Conservation (phyloP, 257 asterid genomes). For the Capsicum chinense region DNA sequence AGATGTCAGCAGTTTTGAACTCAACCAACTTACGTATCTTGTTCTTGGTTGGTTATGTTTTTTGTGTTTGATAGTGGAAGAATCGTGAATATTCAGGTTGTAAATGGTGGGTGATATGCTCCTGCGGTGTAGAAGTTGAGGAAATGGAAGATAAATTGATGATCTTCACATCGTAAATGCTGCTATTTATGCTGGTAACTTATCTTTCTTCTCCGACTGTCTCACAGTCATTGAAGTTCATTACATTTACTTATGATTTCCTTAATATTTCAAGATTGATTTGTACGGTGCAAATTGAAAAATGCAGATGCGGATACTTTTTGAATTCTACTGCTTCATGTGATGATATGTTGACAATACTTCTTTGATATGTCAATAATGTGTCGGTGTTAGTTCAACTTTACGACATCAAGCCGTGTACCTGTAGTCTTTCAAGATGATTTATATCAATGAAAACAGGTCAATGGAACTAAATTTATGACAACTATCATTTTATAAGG, state of each 20-base stretch:
- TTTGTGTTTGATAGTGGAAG: not conserved
- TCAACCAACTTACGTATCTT: not conserved
- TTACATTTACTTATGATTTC: not conserved
- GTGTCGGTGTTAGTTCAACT: not conserved
- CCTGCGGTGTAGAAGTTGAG: not conserved
- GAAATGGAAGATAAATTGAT: not conserved
- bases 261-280: not conserved
- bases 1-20: not conserved
- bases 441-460: not conserved
- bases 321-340: not conserved
- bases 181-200: not conserved
- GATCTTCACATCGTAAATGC: not conserved
- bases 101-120: not conserved
- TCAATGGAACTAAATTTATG: not conserved
- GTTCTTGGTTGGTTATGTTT: not conserved
- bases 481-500: not conserved
- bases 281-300: not conserved
- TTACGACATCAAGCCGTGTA: not conserved
- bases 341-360: not conserved
- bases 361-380: not conserved
- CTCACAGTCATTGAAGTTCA: slow-evolving; percentile 1
- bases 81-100: not conserved
- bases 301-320: not conserved
- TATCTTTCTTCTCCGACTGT: not conserved
- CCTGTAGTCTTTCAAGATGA: not conserved